These are phyloP conservation scores for Lecanicillium sp. DNA, from an alignment of 2,329 filamentous ascomycete species.

Conservation along the genomic window DNA sequence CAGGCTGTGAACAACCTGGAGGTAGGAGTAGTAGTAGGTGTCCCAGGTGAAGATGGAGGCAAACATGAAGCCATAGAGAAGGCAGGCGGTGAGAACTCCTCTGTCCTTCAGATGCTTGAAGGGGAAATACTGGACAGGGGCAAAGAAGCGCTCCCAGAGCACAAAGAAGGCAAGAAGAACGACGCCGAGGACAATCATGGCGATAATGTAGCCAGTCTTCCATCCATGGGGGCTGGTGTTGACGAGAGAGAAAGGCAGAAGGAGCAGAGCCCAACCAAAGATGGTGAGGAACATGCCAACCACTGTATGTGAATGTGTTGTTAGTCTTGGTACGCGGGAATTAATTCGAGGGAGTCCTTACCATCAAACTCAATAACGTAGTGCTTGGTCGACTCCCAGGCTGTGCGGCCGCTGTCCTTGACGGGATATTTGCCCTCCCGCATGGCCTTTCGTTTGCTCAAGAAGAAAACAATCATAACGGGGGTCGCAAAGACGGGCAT, in stretches of 20 bases:
- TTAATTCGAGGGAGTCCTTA: conserved; percentile 18
- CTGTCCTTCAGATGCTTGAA: conserved; percentile 43
- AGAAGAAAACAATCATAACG: conserved; percentile 28
- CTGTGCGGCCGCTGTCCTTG: conserved; percentile 39
- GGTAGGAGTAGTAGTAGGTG: conserved; percentile 45
- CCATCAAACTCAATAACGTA: conserved; percentile 56
- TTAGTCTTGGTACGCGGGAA: conserved; percentile 19
- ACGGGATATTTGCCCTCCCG: conserved; percentile 40
- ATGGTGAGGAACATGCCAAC: conserved; percentile 47
- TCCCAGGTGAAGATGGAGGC: conserved; percentile 39
- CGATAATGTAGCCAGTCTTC: conserved; percentile 38
- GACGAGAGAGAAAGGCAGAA: conserved; percentile 44
- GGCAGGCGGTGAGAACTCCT: conserved; percentile 42
- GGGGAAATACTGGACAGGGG: conserved; percentile 52
- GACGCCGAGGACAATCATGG: conserved; percentile 44
- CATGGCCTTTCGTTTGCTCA: conserved; percentile 41
- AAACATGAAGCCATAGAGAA: conserved; percentile 35
- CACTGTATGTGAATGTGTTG: too few species aligned
- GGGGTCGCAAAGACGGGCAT: conserved; percentile 42
- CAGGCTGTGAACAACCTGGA: conserved; percentile 39
- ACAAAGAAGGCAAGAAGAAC: conserved; percentile 43
- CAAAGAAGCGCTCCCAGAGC: conserved; percentile 51
- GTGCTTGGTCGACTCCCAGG: conserved; percentile 39
- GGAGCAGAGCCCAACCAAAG: conserved; percentile 44
- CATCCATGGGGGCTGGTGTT: conserved; percentile 31